Base-by-base conservation (phyloP, 2,329 filamentous ascomycete genomes). In the Gnomoniopsis sp. region DNA sequence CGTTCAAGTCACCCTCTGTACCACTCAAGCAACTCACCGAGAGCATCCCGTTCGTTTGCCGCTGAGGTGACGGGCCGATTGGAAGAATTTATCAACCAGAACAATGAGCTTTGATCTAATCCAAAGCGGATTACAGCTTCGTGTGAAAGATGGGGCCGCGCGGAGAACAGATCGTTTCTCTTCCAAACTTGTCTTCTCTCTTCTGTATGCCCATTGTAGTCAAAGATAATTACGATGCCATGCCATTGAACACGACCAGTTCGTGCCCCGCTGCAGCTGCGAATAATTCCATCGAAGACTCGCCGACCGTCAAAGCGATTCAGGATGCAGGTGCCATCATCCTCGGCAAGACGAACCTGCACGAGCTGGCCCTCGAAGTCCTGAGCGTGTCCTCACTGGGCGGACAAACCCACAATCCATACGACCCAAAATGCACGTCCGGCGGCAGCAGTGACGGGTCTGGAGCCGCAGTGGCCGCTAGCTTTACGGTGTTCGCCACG, bases 351-450 rank as follows among this genome's bases (percentile, higher is more conserved):
- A 76, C 79, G 0, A 87, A 86, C 62, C 69, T 88, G 23, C 85
- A 88, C 64, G 85, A 88, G 68, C 74, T 88, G 53, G 85, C 86
- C 0, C 72, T 88, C 0, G 85, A 88, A 65, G 86, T 86, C 0
- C 73, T 88, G 43, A 81, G 79, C 1, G 83, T 86, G 1, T 88
- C 84, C 0, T 87, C 83, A 0, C 67, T 86, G 0, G 85, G 84
- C 14, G 86, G 86, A 0, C 86, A 89, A 69, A 87, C 85, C 0
- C 68, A 83, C 61, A 88, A 88, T 67, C 85, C 86, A 0, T 90
- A 91, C 63, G 86, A 90, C 67, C 69, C 74, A 1, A 78, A 77
- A 0, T 79, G 88, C n/a, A 88, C 86, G 0, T 85, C 86, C 0
- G 86, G 86, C 3, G 86, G 86, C 1, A 85, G 81, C 48, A 86